Percentiles rank a stretch among this genome's conserved stretches.
Evolutionary conservation across 441 rosid genomes (phyloP).

Genomic region (Bocquillonia castaneifolia): DNA sequence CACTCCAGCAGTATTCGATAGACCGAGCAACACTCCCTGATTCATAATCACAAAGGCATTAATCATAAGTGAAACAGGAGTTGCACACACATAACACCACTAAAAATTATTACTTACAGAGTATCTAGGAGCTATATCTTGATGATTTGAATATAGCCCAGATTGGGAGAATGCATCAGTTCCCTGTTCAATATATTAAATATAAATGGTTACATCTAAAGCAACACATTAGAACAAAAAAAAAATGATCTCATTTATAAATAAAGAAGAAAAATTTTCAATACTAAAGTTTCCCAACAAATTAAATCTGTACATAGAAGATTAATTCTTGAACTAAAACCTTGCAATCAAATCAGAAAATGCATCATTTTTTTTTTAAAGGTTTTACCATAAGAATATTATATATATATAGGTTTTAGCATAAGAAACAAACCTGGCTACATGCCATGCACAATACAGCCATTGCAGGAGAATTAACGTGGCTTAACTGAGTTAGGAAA

Average conservation of each 20-base stretch:
- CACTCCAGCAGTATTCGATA: conserved; percentile 90
- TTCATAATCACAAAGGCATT: conserved; percentile 2
- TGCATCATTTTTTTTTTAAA: not conserved
- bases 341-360: not conserved
- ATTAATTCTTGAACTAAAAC: not conserved
- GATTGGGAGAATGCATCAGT: conserved; percentile 91
- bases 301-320: not conserved
- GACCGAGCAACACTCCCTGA: conserved; percentile 86
- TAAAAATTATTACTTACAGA: conserved; percentile 48
- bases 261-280: not conserved
- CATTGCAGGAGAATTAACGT: conserved; percentile 81
- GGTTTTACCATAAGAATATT: no score
- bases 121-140: conserved; percentile 93
- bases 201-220: no score
- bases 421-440: conserved; percentile 55
- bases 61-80: not conserved
- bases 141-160: conserved; percentile 89
- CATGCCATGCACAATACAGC: conserved; percentile 94
- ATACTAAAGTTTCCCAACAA: not conserved
- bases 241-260: no score
- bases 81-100: not conserved
- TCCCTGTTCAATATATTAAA: conserved; percentile 39
- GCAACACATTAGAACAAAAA: not conserved
- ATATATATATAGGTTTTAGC: no score
- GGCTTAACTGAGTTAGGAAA: conserved; percentile 91